These are phyloP conservation scores for Leccinum solheimii DNA, from an alignment of 1,284 basidiomycete genomes.

Conservation along the genomic window DNA sequence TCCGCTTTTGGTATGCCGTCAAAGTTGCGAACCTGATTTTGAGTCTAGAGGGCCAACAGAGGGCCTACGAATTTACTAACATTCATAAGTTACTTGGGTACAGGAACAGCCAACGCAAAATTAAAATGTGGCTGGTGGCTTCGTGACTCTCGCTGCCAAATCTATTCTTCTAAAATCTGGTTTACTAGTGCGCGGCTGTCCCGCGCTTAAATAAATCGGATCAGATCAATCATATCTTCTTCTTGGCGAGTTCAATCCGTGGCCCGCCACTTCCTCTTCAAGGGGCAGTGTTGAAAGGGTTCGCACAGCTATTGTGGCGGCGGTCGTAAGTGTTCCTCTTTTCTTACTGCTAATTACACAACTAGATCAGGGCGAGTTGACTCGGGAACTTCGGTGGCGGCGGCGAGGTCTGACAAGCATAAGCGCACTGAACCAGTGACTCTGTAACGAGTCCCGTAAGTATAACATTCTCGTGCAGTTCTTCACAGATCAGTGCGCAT, in stretches of 20 bases:
- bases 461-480: neutral
- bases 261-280: neutral
- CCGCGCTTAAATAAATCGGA: neutral
- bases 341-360: neutral
- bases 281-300: neutral
- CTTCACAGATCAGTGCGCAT: neutral
- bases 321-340: neutral
- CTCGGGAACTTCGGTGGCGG: neutral
- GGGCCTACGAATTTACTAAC: too few relatives aligned
- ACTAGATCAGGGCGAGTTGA: neutral
- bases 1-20: too few relatives aligned
- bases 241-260: neutral
- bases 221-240: neutral
- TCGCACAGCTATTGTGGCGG: neutral
- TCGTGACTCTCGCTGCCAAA: neutral
- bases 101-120: too few relatives aligned
- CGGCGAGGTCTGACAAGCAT: neutral
- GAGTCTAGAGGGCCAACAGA: too few relatives aligned
- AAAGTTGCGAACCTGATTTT: too few relatives aligned
- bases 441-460: neutral
- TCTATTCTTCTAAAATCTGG: neutral
- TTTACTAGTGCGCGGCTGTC: neutral
- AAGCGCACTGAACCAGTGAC: neutral
- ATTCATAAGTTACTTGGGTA: too few relatives aligned
- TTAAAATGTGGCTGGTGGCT: too few relatives aligned